Conservation (phyloP, 139 green algal genomes). For the Volvox africanus region DNA sequence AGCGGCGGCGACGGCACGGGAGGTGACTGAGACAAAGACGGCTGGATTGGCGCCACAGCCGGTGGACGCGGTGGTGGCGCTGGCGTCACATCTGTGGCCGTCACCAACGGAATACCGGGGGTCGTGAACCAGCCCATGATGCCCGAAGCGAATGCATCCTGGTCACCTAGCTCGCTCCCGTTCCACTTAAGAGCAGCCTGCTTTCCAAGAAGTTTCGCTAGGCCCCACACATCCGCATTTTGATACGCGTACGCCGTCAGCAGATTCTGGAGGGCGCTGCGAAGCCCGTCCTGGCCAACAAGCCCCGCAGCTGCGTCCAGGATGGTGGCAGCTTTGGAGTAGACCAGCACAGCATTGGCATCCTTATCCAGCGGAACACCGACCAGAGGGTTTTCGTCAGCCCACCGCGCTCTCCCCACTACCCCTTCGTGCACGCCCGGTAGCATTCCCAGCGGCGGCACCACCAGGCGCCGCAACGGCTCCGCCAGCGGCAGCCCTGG, state of each 20-base stretch:
- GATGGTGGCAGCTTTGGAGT: constrained; percentile 21
- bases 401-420: not conserved
- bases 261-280: not conserved
- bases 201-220: not conserved
- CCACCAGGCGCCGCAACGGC: constrained; percentile 19
- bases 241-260: constrained; percentile 16
- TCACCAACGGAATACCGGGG: not conserved
- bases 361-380: not conserved
- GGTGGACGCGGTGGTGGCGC: constrained; percentile 4
- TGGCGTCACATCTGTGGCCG: constrained; percentile 9
- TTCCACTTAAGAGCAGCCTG: not conserved
- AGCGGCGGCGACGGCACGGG: not conserved
- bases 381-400: constrained; percentile 5
- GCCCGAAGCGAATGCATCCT: not conserved
- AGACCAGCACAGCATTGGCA: not conserved
- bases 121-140: constrained; percentile 17
- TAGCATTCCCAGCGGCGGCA: not conserved
- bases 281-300: not conserved
- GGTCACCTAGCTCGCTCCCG: constrained; percentile 2
- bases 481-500: not conserved
- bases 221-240: not conserved
- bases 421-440: constrained; percentile 8
- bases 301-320: not conserved
- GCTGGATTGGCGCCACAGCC: not conserved
- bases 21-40: not conserved